Evolutionary conservation across 345 rosid species (phyloP), one percentile per base, ranked within the genome.

Genomic region (Citrus mangshanensis): DNA sequence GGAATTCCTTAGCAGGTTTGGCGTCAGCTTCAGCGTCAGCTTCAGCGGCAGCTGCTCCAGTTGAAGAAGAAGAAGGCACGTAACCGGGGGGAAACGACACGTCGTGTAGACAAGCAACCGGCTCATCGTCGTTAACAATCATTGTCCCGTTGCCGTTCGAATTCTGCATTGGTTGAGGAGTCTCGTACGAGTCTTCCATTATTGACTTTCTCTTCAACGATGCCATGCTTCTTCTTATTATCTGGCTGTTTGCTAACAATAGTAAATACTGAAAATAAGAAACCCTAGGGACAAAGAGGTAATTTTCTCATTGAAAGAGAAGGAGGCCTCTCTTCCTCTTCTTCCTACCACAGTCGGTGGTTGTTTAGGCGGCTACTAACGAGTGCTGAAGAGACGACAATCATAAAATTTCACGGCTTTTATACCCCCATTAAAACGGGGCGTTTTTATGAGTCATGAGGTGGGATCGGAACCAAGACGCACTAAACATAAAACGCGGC

Each of bases 1-100:
- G 94, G 84, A 90, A 96, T 68, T 93, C 97, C 82, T 93, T 96
- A 25, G 97, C 98, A 2, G 98, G 97, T 63, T 85, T 87, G 27
- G 32, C 64, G 61, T 83, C 85, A 61, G 51, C n/a, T n/a, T n/a
- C n/a, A n/a, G n/a, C n/a, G n/a, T n/a, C n/a, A n/a, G n/a, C 80
- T 67, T 59, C 77, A 74, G 74, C 61, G 0, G 30, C 78, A 7
- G 68, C 22, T 5, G 61, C 22, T 18, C 6, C 1, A 40, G 35
- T 28, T 37, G 46, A 28, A 28, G 74, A 28, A 27, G 25, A 35
- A 34, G 70, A 7, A 7, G 78, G 61, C 37, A 46, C 78, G 16
- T 75, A 75, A 27, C 70, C 70, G 8, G 68, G n/a, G 1, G 78
- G 78, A 64, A 63, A 75, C 22, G 78, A 75, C 62, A 75, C 78